Base-by-base conservation (phyloP, 495 filamentous ascomycete genomes). In the Aspergillus coremiiformis region DNA sequence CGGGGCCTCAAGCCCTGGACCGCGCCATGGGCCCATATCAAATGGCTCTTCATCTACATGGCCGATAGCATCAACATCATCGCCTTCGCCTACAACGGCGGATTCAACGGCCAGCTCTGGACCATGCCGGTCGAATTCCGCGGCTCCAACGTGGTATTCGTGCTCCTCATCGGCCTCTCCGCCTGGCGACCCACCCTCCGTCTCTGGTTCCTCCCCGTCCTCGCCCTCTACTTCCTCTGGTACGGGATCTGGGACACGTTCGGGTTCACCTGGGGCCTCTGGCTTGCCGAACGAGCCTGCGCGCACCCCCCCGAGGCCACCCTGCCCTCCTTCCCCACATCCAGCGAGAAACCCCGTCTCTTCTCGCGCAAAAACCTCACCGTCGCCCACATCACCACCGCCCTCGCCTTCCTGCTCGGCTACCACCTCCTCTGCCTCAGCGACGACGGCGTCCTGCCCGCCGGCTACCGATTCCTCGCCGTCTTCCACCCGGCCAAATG, bases 111-210 rank as follows among this genome's bases (percentile, higher is more conserved):
- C 6, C 76, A 78, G 44, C 58, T 78, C 11, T 80, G 77, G 77
- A 79, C 76, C 11, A 77, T 80, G 37, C 70, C 72, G 0, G 51
- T 72, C 20, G 76, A 79, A 47, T 73, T 78, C 45, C 66, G 75
- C 6, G 69, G 70, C 5, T 76, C 73, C 0, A 67, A 76, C 51
- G 62, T 76, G 5, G 59, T 80, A 4, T 77, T 73, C 43, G 63
- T 76, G 1, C 55, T 71, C 4, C 56, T 74, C 4, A 41, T 73
- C 7, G 66, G 56, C 6, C 48, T 73, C 23, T 58, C 68, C 6
- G 69, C 64, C 45, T 66, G 69, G 44, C 60, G 64, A 8, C 51
- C 63, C 8, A 51, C 54, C 3, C 46, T 66, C 5, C 66, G 73
- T 8, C 48, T 75, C 17, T 51, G 55, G 27, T 60, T 69, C 22